Conservation (phyloP, 441 rosid genomes). For the Pelargonium australe region DNA sequence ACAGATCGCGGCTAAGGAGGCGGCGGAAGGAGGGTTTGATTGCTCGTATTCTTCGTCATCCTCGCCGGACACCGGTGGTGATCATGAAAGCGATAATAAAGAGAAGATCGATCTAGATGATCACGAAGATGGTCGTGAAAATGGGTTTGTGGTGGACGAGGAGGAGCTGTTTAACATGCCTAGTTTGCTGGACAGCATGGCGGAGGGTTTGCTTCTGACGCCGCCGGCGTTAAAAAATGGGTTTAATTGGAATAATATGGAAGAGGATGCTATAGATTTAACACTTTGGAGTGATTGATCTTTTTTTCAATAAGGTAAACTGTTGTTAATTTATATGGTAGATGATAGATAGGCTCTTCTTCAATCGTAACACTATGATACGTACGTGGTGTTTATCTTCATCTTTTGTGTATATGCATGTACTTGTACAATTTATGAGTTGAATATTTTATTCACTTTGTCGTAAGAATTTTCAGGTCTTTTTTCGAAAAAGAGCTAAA, state of each 20-base stretch:
- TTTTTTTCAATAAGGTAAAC: neutral
- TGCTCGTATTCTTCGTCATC: conserved; percentile 11
- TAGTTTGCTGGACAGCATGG: conserved; percentile 38
- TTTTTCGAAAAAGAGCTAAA: no score
- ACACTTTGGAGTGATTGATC: conserved; percentile 29
- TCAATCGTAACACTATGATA: no score
- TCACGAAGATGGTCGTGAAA: conserved; percentile 3
- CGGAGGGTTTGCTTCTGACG: conserved; percentile 42
- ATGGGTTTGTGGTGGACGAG: conserved; percentile 27
- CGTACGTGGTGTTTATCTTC: no score
- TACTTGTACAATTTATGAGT: no score
- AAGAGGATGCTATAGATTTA: conserved; percentile 21
- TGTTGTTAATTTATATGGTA: no score
- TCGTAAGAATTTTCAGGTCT: no score
- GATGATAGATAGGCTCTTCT: no score
- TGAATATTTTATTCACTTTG: no score
- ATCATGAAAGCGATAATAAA: no score
- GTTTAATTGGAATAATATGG: conserved; percentile 15
- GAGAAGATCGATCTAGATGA: neutral
- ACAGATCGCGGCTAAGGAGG: conserved; percentile 39
- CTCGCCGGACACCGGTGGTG: neutral
- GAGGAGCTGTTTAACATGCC: conserved; percentile 56
- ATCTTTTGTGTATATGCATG: no score
- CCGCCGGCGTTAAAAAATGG: conserved; percentile 34
- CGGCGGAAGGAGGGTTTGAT: conserved; percentile 20